Base-by-base conservation (phyloP, 306 rosid genomes). In the Carpinus viminea region DNA sequence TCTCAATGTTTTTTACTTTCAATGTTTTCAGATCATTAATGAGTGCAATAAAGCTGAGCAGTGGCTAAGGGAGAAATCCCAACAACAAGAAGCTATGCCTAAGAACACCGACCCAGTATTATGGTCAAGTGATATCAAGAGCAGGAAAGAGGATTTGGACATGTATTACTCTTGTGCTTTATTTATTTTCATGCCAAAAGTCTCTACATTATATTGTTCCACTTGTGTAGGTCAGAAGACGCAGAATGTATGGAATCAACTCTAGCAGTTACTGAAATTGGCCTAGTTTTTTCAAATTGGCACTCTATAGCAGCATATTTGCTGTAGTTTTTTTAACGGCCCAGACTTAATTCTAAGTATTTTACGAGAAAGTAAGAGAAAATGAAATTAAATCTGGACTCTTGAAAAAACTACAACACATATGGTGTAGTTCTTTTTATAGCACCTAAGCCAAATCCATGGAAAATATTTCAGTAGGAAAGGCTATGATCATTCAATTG, bases 31-130 rank as follows among this genome's bases (percentile, higher is more conserved):
- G 93, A 79, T 89, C 50, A 41, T 71, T 45, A 84, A 76, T n/a
- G 92, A 91, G 82, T 90, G 93, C 87, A 72, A 81, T 65, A 87
- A 83, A 77, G 90, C 80, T 38, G 91, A 93, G 81, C 90, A 87
- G 74, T 96, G 98, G 98, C 83, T 93, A n/a, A 57, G 26, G 45
- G 97, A 93, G 83, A 91, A 78, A 79, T 79, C 66, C 80, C 89
- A 90, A 70, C 85, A 81, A 76, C 99, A 96, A 80, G 88, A 88
- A 20, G 83, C 86, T 7, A n/a, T 80, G 81, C 91, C 96, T 7
- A 93, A 88, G 87, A 82, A 90, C 78, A 13, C 54, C 8, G 94
- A 91, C 84, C 98, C 93, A 18, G 59, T 89, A 38, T 73, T 87
- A 53, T 89, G 90, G 93, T 83, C 90, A 47, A 81, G 83, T 70